Evolutionary conservation across 2,329 filamentous ascomycete genomes (phyloP), one percentile per base, ranked within the genome.

Genomic region (Pyrenophora graminea): DNA sequence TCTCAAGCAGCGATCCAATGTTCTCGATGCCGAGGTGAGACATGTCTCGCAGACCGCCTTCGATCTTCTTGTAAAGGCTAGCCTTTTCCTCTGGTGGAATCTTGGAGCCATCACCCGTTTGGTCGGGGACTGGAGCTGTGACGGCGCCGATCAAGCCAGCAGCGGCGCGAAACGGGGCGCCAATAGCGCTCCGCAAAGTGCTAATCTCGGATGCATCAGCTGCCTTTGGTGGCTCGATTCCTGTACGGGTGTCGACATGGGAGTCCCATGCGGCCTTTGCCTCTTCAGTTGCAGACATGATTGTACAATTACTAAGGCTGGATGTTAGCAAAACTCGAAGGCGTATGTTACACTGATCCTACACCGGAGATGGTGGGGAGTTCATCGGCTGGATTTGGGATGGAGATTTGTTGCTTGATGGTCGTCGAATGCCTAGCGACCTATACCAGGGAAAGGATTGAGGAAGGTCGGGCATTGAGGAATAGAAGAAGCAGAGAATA

Each of bases 31-130:
- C 57, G 10, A 75, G 54, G 42, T 71, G 59, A 10, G 61, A 64
- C 32, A 76, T 53, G 42, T 76, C 73, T 13, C 53, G 33, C 8
- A 74, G 52, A 15, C 59, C 62, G 12, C 62, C 63, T 37, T 69
- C 62, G 7, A 77, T 67, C 42, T 70, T 70, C 40, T 69, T 69
- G 38, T 71, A 45, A 2, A 74, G 56, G 2, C 56, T 55, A 23
- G 58, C 53, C 31, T 71, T 66, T 32, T 72, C 68, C 36, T 70
- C 67, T 19, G 66, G 57, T 13, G 59, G 49, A 8, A 78, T 55
- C 39, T 73, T 64, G 3, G 75, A 72, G 17, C 77, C 77, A 66
- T 80, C 73, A 9, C 76, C 77, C 3, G 76, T 79, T 17, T 74
- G 66, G 31, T 65, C 55, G 6, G 72, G 71, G 0, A 74, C 47